Percentiles rank a stretch among this genome's conserved stretches.
Evolutionary conservation across 164 flowering plant species (phyloP).

Genomic region (Chimonanthus salicifolius): DNA sequence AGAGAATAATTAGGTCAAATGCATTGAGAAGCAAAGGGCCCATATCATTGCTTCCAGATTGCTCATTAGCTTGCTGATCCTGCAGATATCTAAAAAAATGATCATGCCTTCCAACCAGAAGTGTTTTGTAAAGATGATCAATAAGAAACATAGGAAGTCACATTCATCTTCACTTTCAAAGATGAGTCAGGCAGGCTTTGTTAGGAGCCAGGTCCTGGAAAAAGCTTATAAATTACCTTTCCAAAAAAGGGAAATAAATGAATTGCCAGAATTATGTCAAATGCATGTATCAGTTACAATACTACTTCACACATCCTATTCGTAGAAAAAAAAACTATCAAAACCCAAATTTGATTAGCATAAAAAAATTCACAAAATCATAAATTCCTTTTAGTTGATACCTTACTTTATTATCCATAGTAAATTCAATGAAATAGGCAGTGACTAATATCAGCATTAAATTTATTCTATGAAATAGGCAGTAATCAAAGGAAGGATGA

Average conservation of each 20-base stretch:
- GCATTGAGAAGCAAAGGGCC: constrained; percentile 85
- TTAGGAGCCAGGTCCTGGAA: background rate
- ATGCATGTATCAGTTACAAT: background rate
- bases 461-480: no score
- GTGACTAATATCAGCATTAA: no score
- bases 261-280: background rate
- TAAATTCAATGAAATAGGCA: no score
- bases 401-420: no score
- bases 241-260: no score
- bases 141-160: background rate
- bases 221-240: background rate
- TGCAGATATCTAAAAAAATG: constrained; percentile 21
- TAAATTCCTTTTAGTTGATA: no score
- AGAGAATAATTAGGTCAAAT: constrained; percentile 89
- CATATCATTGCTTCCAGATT: constrained; percentile 38
- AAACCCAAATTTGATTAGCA: background rate
- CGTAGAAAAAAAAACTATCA: background rate
- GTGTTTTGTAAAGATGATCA: background rate
- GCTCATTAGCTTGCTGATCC: constrained; percentile 47
- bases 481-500: no score
- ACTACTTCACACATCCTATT: background rate
- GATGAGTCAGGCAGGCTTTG: background rate
- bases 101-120: constrained; percentile 1
- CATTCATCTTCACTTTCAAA: background rate
- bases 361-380: background rate